Conservation (phyloP, 768 basidiomycete species). For the Mycena leptocephala region DNA sequence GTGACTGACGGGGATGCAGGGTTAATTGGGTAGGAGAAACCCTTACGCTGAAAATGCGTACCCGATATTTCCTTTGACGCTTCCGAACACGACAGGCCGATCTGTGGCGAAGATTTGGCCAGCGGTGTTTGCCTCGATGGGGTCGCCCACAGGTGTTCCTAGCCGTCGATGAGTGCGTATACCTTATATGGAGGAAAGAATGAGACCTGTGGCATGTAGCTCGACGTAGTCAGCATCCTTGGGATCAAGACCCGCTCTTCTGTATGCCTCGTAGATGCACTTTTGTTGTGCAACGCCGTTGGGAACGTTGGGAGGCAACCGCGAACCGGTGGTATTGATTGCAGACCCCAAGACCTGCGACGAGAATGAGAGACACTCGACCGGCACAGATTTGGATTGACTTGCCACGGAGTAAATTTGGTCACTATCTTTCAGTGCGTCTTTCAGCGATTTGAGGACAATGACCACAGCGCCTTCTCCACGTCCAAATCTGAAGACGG, state of each 20-base stretch:
- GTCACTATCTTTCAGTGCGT: slow-evolving; percentile 48
- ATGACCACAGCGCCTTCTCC: slow-evolving; percentile 45
- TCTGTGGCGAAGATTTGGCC: slow-evolving; percentile 45
- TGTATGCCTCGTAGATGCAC: slow-evolving; percentile 47
- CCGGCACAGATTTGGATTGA: neutral
- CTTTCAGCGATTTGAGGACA: slow-evolving; percentile 29
- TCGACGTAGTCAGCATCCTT: slow-evolving; percentile 57
- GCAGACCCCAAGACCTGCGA: slow-evolving; percentile 45
- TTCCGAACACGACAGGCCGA: slow-evolving; percentile 42
- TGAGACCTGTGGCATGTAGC: slow-evolving; percentile 50
- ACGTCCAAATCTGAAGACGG: slow-evolving; percentile 42
- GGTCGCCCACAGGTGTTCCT: slow-evolving; percentile 56
- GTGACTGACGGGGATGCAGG: slow-evolving; percentile 3
- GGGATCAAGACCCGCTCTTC: slow-evolving; percentile 38
- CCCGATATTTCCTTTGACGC: slow-evolving; percentile 55
- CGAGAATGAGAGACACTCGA: neutral
- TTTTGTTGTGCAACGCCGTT: slow-evolving; percentile 46
- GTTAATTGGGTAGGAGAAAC: neutral
- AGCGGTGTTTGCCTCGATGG: slow-evolving; percentile 58
- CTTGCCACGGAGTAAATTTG: slow-evolving; percentile 44
- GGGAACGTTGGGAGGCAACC: slow-evolving; percentile 46
- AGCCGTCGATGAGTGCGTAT: too few species aligned
- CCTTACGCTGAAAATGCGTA: neutral
- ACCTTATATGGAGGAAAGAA: too few species aligned
- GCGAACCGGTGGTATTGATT: slow-evolving; percentile 47